Percentiles rank a stretch among this genome's conserved stretches.
Conservation (phyloP, 2,329 filamentous ascomycete species). For the Calonectria pseudoreteaudii region DNA sequence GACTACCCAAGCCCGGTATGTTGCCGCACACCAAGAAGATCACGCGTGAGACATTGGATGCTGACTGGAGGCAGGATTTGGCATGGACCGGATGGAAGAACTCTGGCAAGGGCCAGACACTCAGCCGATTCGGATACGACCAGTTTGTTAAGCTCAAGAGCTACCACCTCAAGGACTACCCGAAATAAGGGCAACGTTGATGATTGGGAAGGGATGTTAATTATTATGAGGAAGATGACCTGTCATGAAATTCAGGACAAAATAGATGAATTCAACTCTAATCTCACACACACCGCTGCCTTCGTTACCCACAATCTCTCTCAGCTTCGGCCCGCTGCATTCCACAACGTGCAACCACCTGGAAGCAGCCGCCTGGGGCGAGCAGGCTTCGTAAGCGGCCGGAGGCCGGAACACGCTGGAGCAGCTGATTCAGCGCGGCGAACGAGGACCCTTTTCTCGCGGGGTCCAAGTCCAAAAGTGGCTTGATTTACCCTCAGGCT, state of each 20-base stretch:
- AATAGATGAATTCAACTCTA: constrained; percentile 27
- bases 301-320: not conserved
- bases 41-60: constrained; percentile 12
- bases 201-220: not conserved
- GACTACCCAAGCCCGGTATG: constrained; percentile 92
- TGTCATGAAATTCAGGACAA: constrained; percentile 11
- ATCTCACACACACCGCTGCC: not conserved
- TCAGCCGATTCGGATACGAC: constrained; percentile 92
- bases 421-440: too few relatives aligned
- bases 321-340: constrained; percentile 1
- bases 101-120: constrained; percentile 89
- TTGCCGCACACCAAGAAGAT: constrained; percentile 38
- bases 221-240: constrained; percentile 10
- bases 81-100: constrained; percentile 99
- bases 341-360: constrained; percentile 13
- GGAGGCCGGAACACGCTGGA: not conserved
- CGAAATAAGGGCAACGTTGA: constrained; percentile 58
- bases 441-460: not conserved
- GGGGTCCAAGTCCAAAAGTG: not conserved
- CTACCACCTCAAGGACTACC: constrained; percentile 89
- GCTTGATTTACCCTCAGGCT: not conserved
- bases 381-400: not conserved
- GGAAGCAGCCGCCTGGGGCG: not conserved
- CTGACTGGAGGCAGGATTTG: constrained; percentile 71
- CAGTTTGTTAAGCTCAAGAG: constrained; percentile 98